phyloP scores from a whole-genome alignment of 179 eudicot species.

The Monotropa hypopitys region DNA sequence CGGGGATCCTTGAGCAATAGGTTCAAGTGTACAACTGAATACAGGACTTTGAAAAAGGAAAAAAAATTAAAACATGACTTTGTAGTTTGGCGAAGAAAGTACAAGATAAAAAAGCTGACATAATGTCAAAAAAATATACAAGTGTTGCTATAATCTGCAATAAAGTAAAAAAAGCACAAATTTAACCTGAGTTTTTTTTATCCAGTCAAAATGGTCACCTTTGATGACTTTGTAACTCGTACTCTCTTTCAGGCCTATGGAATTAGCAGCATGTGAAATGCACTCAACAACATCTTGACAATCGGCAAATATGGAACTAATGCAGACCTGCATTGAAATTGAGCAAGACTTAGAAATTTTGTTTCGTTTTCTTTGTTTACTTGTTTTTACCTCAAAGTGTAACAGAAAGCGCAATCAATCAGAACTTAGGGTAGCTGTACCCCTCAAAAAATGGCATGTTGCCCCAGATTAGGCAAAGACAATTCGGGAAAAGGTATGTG shows the following conservation, averaged over 20 bases:
- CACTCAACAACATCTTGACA: slow-evolving; percentile 48
- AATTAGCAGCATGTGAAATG: slow-evolving; percentile 66
- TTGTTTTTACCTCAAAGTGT: neutral
- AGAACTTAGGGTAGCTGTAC: neutral
- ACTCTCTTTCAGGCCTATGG: slow-evolving; percentile 62
- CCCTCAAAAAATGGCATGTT: neutral
- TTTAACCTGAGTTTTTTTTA: slow-evolving; percentile 66
- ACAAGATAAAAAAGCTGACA: neutral
- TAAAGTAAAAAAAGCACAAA: neutral
- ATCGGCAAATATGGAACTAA: slow-evolving; percentile 57
- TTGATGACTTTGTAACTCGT: slow-evolving; percentile 52
- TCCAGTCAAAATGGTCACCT: slow-evolving; percentile 80
- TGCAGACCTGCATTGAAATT: slow-evolving; percentile 45
- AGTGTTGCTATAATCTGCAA: neutral
- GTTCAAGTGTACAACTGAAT: neutral
- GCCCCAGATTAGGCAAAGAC: neutral
- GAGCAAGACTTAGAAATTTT: neutral
- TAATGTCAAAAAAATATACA: neutral
- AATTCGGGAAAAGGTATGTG: neutral
- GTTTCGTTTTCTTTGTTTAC: neutral
- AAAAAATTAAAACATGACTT: neutral
- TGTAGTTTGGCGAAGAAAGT: neutral
- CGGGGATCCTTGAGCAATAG: neutral
- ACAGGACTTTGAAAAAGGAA: neutral
- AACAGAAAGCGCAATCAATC: neutral